Evolutionary conservation across 768 basidiomycete genomes (phyloP).

Genomic region (Lentinula boryana): DNA sequence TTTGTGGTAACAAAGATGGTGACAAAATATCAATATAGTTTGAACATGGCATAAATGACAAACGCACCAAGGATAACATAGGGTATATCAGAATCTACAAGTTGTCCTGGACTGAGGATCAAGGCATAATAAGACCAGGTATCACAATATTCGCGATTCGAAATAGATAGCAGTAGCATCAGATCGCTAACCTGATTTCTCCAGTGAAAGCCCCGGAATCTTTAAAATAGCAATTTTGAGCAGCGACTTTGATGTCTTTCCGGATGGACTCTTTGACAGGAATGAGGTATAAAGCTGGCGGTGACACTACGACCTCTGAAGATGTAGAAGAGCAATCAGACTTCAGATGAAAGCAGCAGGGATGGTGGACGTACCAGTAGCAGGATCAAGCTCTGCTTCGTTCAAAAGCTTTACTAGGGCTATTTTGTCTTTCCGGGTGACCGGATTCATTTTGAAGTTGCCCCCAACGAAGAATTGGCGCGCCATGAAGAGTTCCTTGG

Average conservation of each 20-base stretch:
- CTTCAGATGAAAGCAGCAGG: not conserved
- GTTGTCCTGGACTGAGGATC: conserved; percentile 62
- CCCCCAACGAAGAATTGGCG: conserved; percentile 94
- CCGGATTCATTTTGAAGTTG: conserved; percentile 98
- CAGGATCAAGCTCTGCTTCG: conserved; percentile 68
- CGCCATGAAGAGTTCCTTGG: conserved; percentile 35
- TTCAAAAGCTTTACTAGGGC: conserved; percentile 69
- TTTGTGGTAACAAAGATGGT: conserved; percentile 16
- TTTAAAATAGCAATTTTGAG: conserved; percentile 90
- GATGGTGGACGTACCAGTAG: conserved; percentile 48
- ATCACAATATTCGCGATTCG: not conserved
- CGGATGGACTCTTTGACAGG: conserved; percentile 56
- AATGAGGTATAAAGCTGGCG: conserved; percentile 85
- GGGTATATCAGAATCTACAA: conserved; percentile 79
- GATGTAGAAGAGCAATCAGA: not conserved
- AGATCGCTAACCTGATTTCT: conserved; percentile 72
- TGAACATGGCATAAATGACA: not conserved
- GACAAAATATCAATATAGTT: not conserved
- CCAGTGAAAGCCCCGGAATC: conserved; percentile 90
- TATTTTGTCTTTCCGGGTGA: conserved; percentile 55
- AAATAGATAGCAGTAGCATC: not conserved
- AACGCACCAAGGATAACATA: conserved; percentile 84
- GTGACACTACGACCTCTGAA: conserved; percentile 89
- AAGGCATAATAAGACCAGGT: not conserved
- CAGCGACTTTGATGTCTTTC: conserved; percentile 72